Percentiles rank a stretch among this genome's conserved stretches.
phyloP scores from a whole-genome alignment of 148 eudicot genomes.

The Silene conica region DNA sequence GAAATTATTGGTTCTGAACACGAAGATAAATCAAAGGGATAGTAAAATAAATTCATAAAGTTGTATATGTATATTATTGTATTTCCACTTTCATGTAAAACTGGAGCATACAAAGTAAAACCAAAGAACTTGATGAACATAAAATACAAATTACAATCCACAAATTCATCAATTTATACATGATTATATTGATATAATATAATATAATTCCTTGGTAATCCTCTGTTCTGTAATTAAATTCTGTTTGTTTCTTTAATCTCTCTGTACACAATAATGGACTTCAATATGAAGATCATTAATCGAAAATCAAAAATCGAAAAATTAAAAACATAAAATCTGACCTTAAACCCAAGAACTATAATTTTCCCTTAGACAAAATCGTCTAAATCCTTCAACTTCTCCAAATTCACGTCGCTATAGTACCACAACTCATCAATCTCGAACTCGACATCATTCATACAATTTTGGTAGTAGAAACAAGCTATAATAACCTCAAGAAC shows the following conservation, averaged over 20 bases:
- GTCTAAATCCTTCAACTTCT: slow-evolving; percentile 27
- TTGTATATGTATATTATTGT: no score
- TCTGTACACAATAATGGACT: slow-evolving; percentile 11
- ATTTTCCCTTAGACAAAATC: slow-evolving; percentile 22
- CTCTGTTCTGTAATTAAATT: slow-evolving; percentile 4
- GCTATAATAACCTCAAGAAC: slow-evolving; percentile 54
- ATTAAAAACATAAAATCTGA: neutral
- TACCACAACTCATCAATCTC: neutral
- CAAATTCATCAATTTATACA: neutral
- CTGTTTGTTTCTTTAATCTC: neutral
- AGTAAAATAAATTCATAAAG: no score
- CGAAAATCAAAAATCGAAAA: neutral
- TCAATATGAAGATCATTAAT: neutral
- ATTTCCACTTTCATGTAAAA: neutral
- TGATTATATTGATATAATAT: neutral
- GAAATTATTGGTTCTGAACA: neutral
- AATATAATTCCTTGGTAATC: neutral
- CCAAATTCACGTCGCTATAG: slow-evolving; percentile 11
- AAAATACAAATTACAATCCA: neutral
- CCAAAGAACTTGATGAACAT: slow-evolving; percentile 5
- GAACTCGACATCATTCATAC: slow-evolving; percentile 23
- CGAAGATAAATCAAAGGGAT: neutral
- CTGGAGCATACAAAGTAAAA: neutral
- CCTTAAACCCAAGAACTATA: neutral
- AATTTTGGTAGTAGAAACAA: slow-evolving; percentile 50